phyloP scores from a whole-genome alignment of 2,329 filamentous ascomycete genomes.

The Xylaria sp. region DNA sequence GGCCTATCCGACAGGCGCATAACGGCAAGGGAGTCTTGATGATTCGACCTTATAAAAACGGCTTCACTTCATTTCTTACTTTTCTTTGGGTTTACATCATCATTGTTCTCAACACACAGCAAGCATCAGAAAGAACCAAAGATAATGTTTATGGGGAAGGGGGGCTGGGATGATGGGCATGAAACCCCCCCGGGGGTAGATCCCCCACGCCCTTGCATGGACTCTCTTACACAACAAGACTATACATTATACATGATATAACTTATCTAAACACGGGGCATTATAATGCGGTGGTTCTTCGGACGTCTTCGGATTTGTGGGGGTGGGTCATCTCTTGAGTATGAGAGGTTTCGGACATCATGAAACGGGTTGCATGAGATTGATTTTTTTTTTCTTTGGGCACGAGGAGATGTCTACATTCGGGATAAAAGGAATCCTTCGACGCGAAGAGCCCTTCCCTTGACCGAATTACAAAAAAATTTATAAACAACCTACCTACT shows the following conservation, averaged over 20 bases:
- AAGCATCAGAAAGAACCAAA: neutral
- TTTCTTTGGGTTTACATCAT: neutral
- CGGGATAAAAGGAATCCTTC: too few species aligned
- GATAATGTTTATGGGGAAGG: neutral
- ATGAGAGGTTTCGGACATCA: neutral
- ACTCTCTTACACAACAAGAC: neutral
- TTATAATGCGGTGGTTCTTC: neutral
- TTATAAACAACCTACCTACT: too few species aligned
- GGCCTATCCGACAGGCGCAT: neutral
- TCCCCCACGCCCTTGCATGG: neutral
- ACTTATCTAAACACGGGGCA: neutral
- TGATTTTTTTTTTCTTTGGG: neutral
- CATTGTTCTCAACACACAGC: neutral
- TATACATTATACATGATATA: neutral
- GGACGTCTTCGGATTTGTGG: neutral
- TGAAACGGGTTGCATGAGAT: neutral
- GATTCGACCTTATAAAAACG: slow-evolving; percentile 10
- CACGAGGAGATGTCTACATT: neutral
- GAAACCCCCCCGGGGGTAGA: neutral
- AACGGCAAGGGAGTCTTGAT: slow-evolving; percentile 2
- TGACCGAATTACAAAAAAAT: too few species aligned
- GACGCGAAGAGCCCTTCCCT: too few species aligned
- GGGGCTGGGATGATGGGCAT: neutral
- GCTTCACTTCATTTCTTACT: slow-evolving; percentile 3
- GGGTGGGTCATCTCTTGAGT: neutral